Evolutionary conservation across 441 rosid species (phyloP).

Genomic region (Brassica hybrid): DNA sequence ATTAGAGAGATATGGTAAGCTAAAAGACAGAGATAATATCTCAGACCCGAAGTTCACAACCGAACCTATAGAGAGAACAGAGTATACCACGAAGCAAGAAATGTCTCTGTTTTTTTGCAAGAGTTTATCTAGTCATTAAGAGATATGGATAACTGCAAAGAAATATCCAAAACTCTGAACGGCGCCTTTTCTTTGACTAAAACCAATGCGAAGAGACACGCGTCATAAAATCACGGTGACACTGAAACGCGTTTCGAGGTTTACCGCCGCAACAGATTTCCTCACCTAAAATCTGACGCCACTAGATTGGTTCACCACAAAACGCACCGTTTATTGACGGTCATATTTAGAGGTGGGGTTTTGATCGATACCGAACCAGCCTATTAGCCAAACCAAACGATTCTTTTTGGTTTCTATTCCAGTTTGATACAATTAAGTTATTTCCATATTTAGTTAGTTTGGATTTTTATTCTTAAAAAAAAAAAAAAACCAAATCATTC

Average conservation of each 20-base stretch:
- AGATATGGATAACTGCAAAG: slow-evolving; percentile 1
- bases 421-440: background rate
- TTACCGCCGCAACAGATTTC: slow-evolving; percentile 24
- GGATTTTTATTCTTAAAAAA: background rate
- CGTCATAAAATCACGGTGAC: slow-evolving; percentile 30
- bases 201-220: slow-evolving; percentile 25
- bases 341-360: background rate
- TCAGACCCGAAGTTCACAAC: slow-evolving; percentile 4
- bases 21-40: slow-evolving; percentile 5
- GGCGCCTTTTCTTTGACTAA: background rate
- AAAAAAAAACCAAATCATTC: background rate
- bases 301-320: background rate
- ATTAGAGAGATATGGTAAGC: background rate
- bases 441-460: background rate
- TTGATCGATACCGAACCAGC: background rate
- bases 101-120: background rate
- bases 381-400: background rate
- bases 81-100: slow-evolving; percentile 25
- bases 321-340: slow-evolving; percentile 24
- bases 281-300: background rate
- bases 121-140: background rate
- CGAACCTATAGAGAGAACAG: background rate
- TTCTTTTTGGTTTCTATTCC: background rate
- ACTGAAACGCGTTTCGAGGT: slow-evolving; percentile 36
- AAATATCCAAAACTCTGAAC: slow-evolving; percentile 7